Base-by-base conservation (phyloP, 441 rosid species). In the Erysimum cheiri region DNA sequence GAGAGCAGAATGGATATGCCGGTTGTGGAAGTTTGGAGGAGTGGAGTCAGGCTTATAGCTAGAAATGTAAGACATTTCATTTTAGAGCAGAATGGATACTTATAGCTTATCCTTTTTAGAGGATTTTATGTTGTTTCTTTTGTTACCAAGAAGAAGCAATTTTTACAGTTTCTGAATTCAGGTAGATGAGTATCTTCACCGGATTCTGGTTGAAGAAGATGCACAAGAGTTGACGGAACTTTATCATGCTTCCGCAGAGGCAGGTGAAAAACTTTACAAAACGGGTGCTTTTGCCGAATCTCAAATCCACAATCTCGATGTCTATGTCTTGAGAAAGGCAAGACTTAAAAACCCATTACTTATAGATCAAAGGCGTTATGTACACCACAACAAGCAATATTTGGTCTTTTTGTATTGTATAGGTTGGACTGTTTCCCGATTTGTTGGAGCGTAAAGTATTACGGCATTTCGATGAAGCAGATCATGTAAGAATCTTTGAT, bases 371-470 rank as follows among this genome's bases (percentile, higher is more conserved):
- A 49, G 6, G 40, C 19, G 0, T 39, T 24, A 33, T 41, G 31
- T 46, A 55, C 59, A 61, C 54, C 17, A 33, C 6, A 5, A 3
- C 64, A 41, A 46, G 12, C 40, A 46, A 1, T 19, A 8, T 26
- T 24, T 43, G 9, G 4, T 22, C 35, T 12, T 43, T 53, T 11
- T 12, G 39, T 63, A 35, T 56, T 50, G 60, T 77, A 2, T 53
- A 92, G 96, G 98, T 92, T 73, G 93, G 98, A 35, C 33, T 88
- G 49, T 92, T 92, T 80, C 95, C 96, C 10, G 98, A 90, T 81
- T 67, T 90, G 66, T 78, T 92, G 79, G 98, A 92, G 79, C 77
- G 77, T 28, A 92, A 92, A 79, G 87, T 88, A 56, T 44, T 11
- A 76, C 80, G 76, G 13, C 95, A 92, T 77, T 88, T 92, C 52